Percentiles rank a stretch among this genome's conserved stretches.
Evolutionary conservation across 2,329 filamentous ascomycete species (phyloP).

Genomic region (Pestalotiopsis sp.): DNA sequence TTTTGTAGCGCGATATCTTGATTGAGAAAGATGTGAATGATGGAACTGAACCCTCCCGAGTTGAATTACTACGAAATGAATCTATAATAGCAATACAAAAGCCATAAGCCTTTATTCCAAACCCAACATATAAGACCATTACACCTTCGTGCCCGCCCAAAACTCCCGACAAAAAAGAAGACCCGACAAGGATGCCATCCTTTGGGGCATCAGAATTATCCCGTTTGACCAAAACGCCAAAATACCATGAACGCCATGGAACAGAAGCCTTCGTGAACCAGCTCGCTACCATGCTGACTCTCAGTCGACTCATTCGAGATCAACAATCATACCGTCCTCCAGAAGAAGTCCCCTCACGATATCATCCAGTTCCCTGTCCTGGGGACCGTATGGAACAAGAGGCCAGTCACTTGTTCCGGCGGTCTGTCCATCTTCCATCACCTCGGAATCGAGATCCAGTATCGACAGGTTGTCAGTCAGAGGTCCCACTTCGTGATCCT

Average conservation of each 20-base stretch:
- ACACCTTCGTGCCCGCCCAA: too few species aligned
- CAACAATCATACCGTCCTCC: neutral
- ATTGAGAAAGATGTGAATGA: too few species aligned
- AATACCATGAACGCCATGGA: neutral
- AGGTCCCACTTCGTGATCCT: neutral
- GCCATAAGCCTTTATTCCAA: too few species aligned
- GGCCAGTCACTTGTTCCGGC: neutral
- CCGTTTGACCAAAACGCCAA: neutral
- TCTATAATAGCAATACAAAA: too few species aligned
- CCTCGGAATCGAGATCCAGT: neutral
- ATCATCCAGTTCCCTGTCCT: neutral
- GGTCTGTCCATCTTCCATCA: neutral
- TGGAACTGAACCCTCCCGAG: too few species aligned
- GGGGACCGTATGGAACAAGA: neutral
- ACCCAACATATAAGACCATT: too few species aligned
- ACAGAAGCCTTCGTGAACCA: neutral
- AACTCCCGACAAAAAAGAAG: neutral
- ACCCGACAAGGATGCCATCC: neutral
- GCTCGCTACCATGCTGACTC: neutral
- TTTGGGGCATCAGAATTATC: neutral
- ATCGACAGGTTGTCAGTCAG: neutral
- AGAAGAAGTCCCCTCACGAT: neutral
- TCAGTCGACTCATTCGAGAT: neutral
- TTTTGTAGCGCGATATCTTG: too few species aligned
- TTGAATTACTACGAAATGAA: too few species aligned